A percentile compares a stretch with the other conserved stretches of the same genome.
Evolutionary conservation across 2,329 filamentous ascomycete species (phyloP).

Genomic region (Penicillium sp.): DNA sequence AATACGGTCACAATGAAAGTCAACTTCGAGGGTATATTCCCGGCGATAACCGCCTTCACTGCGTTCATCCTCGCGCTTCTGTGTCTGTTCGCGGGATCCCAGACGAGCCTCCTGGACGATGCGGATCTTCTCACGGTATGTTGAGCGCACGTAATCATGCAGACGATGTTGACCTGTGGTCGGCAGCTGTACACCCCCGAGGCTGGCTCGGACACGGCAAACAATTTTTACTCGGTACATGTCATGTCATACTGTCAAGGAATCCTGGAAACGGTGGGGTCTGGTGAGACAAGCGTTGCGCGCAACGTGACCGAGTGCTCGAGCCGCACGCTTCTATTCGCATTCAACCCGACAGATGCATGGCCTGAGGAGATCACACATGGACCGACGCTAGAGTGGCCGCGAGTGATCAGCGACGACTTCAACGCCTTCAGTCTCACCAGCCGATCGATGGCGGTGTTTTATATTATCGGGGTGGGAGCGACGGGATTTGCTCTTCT

Average conservation of each 20-base stretch:
- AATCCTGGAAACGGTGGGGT: constrained; percentile 32
- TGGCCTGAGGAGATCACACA: constrained; percentile 49
- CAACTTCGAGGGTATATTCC: constrained; percentile 38
- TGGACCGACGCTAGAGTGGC: constrained; percentile 53
- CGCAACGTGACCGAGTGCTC: constrained; percentile 55
- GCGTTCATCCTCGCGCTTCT: constrained; percentile 57
- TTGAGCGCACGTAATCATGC: background rate
- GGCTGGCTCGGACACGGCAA: constrained; percentile 50
- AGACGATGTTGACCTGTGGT: constrained; percentile 34
- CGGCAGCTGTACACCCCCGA: constrained; percentile 34
- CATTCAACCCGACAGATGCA: constrained; percentile 52
- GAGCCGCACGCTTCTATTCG: constrained; percentile 50
- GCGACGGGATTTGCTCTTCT: constrained; percentile 51
- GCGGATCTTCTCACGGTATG: constrained; percentile 55
- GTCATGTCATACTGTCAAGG: constrained; percentile 58
- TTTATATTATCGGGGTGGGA: constrained; percentile 57
- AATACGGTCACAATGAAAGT: constrained; percentile 11
- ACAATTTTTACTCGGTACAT: constrained; percentile 60
- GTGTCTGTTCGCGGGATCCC: constrained; percentile 58
- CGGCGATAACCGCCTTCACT: constrained; percentile 48
- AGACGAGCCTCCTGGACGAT: constrained; percentile 53
- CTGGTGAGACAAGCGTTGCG: constrained; percentile 35
- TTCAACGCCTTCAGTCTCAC: constrained; percentile 50
- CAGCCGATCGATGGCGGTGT: constrained; percentile 52
- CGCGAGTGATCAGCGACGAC: constrained; percentile 51